phyloP scores from a whole-genome alignment of 2,329 filamentous ascomycete species.

The Aureobasidium sp. region DNA sequence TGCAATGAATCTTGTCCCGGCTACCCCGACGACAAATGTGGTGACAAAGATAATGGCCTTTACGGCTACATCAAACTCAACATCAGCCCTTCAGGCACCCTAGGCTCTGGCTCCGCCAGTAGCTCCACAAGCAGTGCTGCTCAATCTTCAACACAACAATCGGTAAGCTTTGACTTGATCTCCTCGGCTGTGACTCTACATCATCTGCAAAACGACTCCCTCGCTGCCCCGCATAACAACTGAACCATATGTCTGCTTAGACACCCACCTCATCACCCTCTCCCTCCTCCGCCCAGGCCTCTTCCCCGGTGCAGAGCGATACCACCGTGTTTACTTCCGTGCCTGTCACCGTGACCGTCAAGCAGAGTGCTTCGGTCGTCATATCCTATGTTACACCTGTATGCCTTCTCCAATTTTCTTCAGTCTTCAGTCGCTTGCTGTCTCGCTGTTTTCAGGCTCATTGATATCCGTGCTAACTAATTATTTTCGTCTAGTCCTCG shows the following conservation, averaged over 20 bases:
- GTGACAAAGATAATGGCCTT: constrained; percentile 42
- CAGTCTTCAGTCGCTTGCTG: not conserved
- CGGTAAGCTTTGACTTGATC: not conserved
- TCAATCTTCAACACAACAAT: not conserved
- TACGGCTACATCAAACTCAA: constrained; percentile 58
- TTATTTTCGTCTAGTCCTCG: not conserved
- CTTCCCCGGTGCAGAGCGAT: constrained; percentile 3
- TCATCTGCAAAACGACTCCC: not conserved
- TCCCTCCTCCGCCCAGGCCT: not conserved
- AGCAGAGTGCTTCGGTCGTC: constrained; percentile 17
- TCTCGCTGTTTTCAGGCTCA: not conserved
- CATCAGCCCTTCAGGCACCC: constrained; percentile 50
- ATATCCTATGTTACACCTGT: constrained; percentile 22
- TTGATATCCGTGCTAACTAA: not conserved
- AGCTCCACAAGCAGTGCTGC: constrained; percentile 17
- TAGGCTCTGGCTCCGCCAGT: constrained; percentile 25
- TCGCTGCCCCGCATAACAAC: not conserved
- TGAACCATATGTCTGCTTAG: constrained; percentile 9
- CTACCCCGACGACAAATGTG: constrained; percentile 59
- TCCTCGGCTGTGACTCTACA: not conserved
- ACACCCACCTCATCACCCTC: constrained; percentile 8
- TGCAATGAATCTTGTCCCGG: constrained; percentile 59
- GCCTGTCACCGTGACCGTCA: constrained; percentile 19
- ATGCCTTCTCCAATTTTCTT: constrained; percentile 19
- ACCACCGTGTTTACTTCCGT: constrained; percentile 5